These are phyloP conservation scores for Volvariella surrecta DNA, from an alignment of 1,284 basidiomycete species.

Conservation along the genomic window DNA sequence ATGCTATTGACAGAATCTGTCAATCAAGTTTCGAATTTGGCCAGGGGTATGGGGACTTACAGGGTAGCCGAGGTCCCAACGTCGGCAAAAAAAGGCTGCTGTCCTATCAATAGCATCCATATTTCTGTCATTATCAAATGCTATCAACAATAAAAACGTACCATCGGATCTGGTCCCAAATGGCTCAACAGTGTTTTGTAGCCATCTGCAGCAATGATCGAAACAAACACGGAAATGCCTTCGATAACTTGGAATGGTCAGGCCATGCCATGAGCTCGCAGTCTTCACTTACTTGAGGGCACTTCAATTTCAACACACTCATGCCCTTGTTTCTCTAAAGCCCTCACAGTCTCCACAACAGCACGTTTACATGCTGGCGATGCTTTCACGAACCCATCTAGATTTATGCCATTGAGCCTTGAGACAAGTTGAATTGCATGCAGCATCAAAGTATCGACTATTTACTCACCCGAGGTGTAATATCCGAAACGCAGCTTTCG, in stretches of 20 bases:
- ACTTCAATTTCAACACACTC: conserved; percentile 66
- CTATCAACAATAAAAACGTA: conserved; percentile 13
- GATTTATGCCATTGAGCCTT: no score
- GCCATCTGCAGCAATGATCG: conserved; percentile 67
- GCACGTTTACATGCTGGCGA: conserved; percentile 79
- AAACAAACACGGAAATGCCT: conserved; percentile 58
- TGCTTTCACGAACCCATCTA: conserved; percentile 60
- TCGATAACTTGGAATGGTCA: conserved; percentile 30
- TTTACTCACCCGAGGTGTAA: conserved; percentile 46
- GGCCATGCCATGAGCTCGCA: neutral
- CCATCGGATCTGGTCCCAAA: conserved; percentile 65
- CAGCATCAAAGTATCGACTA: no score
- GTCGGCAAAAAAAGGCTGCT: conserved; percentile 48
- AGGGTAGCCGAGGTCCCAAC: conserved; percentile 53
- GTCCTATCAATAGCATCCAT: conserved; percentile 28
- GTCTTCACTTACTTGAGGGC: conserved; percentile 33
- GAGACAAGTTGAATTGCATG: neutral
- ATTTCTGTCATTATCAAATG: neutral
- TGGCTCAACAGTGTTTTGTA: conserved; percentile 64
- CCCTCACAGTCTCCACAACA: conserved; percentile 68
- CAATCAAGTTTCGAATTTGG: neutral
- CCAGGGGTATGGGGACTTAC: conserved; percentile 19
- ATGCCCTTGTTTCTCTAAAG: conserved; percentile 61
- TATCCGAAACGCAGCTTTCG: conserved; percentile 65
- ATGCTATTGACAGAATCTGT: conserved; percentile 24